Evolutionary conservation across 345 rosid genomes (phyloP), one percentile per base, ranked within the genome.

Genomic region (Syzygium grande): DNA sequence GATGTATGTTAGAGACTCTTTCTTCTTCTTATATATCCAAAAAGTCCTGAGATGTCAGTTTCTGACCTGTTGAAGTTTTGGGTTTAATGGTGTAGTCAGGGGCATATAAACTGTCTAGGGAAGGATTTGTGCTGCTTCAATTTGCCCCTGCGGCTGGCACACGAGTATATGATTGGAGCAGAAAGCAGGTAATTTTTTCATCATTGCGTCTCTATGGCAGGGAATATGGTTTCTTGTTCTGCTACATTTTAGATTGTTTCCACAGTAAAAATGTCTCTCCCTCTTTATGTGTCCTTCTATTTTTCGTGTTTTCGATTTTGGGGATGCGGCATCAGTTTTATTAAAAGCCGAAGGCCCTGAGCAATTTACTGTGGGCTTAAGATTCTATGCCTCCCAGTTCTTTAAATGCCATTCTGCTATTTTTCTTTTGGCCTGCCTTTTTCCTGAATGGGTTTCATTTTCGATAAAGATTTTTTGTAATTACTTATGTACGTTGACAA

Each of bases 161-260:
- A 80, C 94, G 98, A 14, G 93, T 92, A 51, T 97, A 97, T 86
- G 99, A 97, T 92, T 97, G 99, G 99, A 93, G 94, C 56, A 93
- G 92, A 88, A 97, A 97, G 90, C 99, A 96, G 98, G 99, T 97
- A 73, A 88, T 51, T 84, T 41, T 53, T 58, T 30, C 38, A 30
- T 52, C 5, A 59, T 63, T 29, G 85, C 85, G 11, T 63, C 61
- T 65, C 55, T 84, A 22, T 15, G 51, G 38, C 16, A 21, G 59
- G 63, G 51, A 22, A 52, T 61, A 43, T 22, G 78, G 30, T 85
- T 68, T 84, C 54, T 52, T 34, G 23, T 27, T 80, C 5, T 85
- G 83, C 29, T 12, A 9, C 27, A 11, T 73, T 73, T 73, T 73
- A 17, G 14, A 17, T 51, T 16, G 38, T 73, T 27, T 11, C 27